These are phyloP conservation scores for carrot (Daucus carota) DNA, from an alignment of 129 eudicot species.

Conservation along the genomic window DNA sequence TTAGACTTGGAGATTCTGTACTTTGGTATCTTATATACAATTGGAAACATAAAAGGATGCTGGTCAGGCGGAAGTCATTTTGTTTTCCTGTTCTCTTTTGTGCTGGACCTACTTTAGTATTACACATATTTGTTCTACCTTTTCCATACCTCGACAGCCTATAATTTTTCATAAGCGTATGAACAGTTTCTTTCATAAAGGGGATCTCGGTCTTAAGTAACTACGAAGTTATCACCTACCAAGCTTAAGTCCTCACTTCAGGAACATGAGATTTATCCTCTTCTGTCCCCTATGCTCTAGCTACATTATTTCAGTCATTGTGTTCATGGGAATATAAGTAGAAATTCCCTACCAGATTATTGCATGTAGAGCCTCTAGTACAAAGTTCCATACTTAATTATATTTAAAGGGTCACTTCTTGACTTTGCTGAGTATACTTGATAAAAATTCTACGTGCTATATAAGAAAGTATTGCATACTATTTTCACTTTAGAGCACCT, in stretches of 20 bases:
- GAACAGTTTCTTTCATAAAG: background rate
- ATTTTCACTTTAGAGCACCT: too few species aligned
- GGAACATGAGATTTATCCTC: conserved; percentile 1
- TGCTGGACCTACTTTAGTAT: background rate
- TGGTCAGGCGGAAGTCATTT: background rate
- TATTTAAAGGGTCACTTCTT: background rate
- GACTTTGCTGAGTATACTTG: background rate
- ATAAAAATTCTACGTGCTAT: background rate
- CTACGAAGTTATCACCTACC: background rate
- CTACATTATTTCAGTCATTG: background rate
- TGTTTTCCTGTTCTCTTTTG: background rate
- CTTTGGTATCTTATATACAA: background rate
- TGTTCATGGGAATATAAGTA: background rate
- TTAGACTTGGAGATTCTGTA: background rate
- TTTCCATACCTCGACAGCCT: background rate
- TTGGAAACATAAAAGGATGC: background rate
- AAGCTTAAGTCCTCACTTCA: background rate
- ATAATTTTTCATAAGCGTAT: background rate
- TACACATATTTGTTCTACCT: too few species aligned
- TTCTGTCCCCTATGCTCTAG: background rate
- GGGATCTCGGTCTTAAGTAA: background rate
- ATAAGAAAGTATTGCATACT: background rate
- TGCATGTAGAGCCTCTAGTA: background rate
- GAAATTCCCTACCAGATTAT: background rate
- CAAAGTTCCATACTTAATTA: background rate